Evolutionary conservation across 352 stramenopile species (phyloP), one percentile per base, ranked within the genome.

Genomic region (Pythium angustatum): DNA sequence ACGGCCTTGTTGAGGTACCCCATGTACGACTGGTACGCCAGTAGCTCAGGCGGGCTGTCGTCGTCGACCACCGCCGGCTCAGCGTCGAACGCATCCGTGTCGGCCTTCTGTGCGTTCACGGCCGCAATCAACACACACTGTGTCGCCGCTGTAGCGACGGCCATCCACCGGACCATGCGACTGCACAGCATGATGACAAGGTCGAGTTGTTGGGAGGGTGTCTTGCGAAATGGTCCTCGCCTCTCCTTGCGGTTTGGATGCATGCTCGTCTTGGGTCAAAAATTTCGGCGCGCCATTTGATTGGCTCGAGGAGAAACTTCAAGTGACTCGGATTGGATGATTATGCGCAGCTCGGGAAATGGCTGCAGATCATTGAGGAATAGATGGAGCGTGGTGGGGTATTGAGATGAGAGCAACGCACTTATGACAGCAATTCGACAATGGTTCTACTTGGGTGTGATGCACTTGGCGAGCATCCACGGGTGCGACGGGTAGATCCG

Each of bases 401-500:
- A 3, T 47, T 22, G 22, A 24, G 49, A 38, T 49, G n/a, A n/a
- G n/a, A n/a, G n/a, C n/a, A n/a, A n/a, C n/a, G n/a, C n/a, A n/a
- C n/a, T n/a, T n/a, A n/a, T n/a, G n/a, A n/a, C n/a, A n/a, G 38
- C 12, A 44, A 19, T n/a, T 44, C 38, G 2, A 28, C 6, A 47
- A 27, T 47, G 15, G 19, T 56, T 17, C 34, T 52, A 38, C 26
- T 49, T 56, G 1, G 41, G 15, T 19, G 41, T 54, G 47, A 75
- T 69, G 58, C 83, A 91, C 66, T 94, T 94, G 11, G 78, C 82
- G 19, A 96, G 68, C 34, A 96, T 61, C 85, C 85, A 96, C 41
- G 75, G 72, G 38, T 94, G 82, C 28, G 79, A 78, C 22, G 87
- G 85, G 67, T 92, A 96, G 64, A 93, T 88, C 40, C 85, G 85